Conservation (phyloP, 768 basidiomycete genomes). For the Boletus sp. region DNA sequence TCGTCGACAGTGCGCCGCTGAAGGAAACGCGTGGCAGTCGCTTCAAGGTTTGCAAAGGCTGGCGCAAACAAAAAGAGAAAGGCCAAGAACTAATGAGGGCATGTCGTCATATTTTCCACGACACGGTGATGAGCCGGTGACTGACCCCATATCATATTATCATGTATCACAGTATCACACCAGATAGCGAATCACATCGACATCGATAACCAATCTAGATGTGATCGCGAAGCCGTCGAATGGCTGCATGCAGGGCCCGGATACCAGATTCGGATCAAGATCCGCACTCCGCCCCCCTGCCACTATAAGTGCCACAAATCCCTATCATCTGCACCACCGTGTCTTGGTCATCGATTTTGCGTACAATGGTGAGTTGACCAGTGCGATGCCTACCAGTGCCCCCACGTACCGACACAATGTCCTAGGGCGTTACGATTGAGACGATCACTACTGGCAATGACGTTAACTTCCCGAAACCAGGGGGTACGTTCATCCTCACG, state of each 20-base stretch:
- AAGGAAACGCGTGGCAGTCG: not conserved
- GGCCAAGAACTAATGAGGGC: not conserved
- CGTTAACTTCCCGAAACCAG: slow-evolving; percentile 58
- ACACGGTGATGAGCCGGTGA: not conserved
- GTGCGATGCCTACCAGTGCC: not conserved
- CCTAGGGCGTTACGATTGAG: slow-evolving; percentile 71
- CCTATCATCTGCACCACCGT: slow-evolving; percentile 25
- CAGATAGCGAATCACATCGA: slow-evolving; percentile 21
- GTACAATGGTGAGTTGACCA: slow-evolving; percentile 30
- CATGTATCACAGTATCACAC: slow-evolving; percentile 15
- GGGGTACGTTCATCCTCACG: slow-evolving; percentile 51
- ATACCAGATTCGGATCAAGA: slow-evolving; percentile 66
- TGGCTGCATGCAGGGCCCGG: not conserved
- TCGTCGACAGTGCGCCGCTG: not conserved
- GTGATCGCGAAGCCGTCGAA: slow-evolving; percentile 14
- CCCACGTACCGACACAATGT: slow-evolving; percentile 1
- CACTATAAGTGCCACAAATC: slow-evolving; percentile 40
- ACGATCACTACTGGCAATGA: slow-evolving; percentile 60
- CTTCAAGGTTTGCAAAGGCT: not conserved
- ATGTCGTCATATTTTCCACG: slow-evolving; percentile 8
- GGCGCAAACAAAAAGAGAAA: too few relatives aligned
- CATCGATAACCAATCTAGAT: slow-evolving; percentile 31
- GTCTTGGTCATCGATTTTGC: slow-evolving; percentile 28
- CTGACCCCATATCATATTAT: slow-evolving; percentile 12
- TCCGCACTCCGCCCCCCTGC: slow-evolving; percentile 61